Conservation (phyloP, 768 basidiomycete genomes). For the Tulasnella sp. region DNA sequence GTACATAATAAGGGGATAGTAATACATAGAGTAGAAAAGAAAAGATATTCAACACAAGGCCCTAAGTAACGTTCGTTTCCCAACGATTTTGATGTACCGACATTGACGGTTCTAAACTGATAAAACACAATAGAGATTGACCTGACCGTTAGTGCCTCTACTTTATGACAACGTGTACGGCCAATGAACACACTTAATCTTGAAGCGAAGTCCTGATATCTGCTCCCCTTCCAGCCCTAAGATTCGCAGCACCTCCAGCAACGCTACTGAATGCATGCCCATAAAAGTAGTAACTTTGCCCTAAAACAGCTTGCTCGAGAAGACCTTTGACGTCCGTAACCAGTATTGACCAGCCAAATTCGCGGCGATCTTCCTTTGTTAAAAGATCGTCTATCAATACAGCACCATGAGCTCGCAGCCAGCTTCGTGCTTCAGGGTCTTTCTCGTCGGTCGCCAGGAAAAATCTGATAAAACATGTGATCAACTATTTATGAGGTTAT, state of each 20-base stretch:
- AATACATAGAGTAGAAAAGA: too few species aligned
- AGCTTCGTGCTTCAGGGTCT: not conserved
- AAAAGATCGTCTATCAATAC: slow-evolving; percentile 10
- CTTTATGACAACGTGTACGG: not conserved
- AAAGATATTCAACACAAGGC: too few species aligned
- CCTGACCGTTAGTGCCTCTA: too few species aligned
- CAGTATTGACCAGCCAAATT: slow-evolving; percentile 12
- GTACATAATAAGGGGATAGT: too few species aligned
- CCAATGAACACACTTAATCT: not conserved
- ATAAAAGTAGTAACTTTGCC: not conserved
- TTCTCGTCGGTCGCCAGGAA: slow-evolving; percentile 13
- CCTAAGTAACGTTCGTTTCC: too few species aligned
- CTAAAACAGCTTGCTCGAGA: slow-evolving; percentile 7
- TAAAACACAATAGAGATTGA: too few species aligned
- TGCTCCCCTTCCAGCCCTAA: slow-evolving; percentile 10
- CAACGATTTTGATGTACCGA: too few species aligned
- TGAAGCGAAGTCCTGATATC: slow-evolving; percentile 7
- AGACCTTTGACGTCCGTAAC: slow-evolving; percentile 4
- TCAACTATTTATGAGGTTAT: too few species aligned
- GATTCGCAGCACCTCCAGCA: slow-evolving; percentile 4
- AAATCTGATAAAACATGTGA: not conserved
- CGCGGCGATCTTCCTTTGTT: slow-evolving; percentile 3
- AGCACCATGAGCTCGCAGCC: slow-evolving; percentile 7
- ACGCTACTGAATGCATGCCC: slow-evolving; percentile 8
- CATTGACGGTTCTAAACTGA: too few species aligned